phyloP scores from a whole-genome alignment of 768 basidiomycete genomes.

The Dioszegia hungarica region DNA sequence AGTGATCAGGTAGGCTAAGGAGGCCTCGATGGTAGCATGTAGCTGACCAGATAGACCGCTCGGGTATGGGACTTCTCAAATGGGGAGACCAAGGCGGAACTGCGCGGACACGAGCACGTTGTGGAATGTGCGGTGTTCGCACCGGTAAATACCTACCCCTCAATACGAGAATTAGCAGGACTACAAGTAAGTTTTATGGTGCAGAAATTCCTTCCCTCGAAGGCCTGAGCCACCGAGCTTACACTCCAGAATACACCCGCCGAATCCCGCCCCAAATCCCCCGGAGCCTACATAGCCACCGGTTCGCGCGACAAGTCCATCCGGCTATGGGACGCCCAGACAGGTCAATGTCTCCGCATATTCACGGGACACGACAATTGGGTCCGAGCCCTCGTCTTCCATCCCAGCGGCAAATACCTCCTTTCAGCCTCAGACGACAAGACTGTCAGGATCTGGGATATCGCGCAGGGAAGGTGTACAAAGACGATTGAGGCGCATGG shows the following conservation, averaged over 20 bases:
- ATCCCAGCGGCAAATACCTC: conserved; percentile 81
- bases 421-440: conserved; percentile 91
- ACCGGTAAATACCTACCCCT: conserved; percentile 66
- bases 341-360: conserved; percentile 73
- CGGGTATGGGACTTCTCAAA: conserved; percentile 68
- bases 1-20: conserved; percentile 71
- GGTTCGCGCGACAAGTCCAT: conserved; percentile 88
- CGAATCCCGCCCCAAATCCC: conserved; percentile 50
- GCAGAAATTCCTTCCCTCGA: too few relatives aligned
- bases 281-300: conserved; percentile 64
- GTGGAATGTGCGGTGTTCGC: conserved; percentile 78
- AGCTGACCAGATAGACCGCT: conserved; percentile 58
- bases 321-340: conserved; percentile 81
- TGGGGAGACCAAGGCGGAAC: conserved; percentile 72
- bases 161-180: conserved; percentile 72
- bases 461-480: conserved; percentile 74
- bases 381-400: conserved; percentile 82
- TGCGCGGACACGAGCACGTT: conserved; percentile 82
- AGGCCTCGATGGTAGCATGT: too few relatives aligned
- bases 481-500: conserved; percentile 83
- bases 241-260: neutral
- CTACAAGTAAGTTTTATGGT: conserved; percentile 56
- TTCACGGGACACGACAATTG: conserved; percentile 79
- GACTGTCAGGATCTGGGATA: conserved; percentile 84
- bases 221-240: neutral